Percentiles rank a stretch among this genome's conserved stretches.
Evolutionary conservation across 2,329 filamentous ascomycete genomes (phyloP).

Genomic region (Cordyceps fumosorosea): DNA sequence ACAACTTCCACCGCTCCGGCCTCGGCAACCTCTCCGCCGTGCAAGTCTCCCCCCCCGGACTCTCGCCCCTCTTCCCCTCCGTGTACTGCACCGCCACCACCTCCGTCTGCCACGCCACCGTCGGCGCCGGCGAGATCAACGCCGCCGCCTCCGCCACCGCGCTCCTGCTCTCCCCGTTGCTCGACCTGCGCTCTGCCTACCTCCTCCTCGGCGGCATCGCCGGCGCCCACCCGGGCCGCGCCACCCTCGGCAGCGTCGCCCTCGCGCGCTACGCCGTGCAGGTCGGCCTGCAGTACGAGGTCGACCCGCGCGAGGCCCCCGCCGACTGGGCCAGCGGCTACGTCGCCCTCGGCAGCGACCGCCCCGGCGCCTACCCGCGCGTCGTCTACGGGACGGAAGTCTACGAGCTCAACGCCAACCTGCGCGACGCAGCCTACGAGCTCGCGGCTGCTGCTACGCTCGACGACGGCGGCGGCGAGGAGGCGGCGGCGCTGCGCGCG

Average conservation of each 20-base stretch:
- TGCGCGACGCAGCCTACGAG: constrained; percentile 45
- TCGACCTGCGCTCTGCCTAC: constrained; percentile 62
- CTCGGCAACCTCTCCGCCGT: constrained; percentile 49
- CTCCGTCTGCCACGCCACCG: constrained; percentile 61
- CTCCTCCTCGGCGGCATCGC: constrained; percentile 68
- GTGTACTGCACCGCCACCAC: constrained; percentile 57
- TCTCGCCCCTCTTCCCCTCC: constrained; percentile 59
- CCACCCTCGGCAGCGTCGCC: constrained; percentile 59
- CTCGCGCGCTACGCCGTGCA: constrained; percentile 66
- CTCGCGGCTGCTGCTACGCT: constrained; percentile 48
- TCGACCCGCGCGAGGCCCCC: constrained; percentile 63
- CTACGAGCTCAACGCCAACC: constrained; percentile 55
- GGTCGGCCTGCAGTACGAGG: constrained; percentile 69
- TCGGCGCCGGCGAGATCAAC: constrained; percentile 68
- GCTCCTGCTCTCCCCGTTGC: constrained; percentile 52
- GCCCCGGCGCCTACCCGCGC: constrained; percentile 50
- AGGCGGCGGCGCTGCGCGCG: constrained; percentile 39
- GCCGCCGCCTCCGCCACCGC: constrained; percentile 61
- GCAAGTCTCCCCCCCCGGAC: constrained; percentile 47
- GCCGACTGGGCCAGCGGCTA: constrained; percentile 61
- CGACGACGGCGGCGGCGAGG: constrained; percentile 31
- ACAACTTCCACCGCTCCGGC: constrained; percentile 37
- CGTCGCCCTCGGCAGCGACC: constrained; percentile 47
- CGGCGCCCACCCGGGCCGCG: constrained; percentile 63
- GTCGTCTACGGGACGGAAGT: constrained; percentile 63